These are phyloP conservation scores for Candida namnaoensis DNA, from an alignment of 805 yeast genomes.

Conservation along the genomic window DNA sequence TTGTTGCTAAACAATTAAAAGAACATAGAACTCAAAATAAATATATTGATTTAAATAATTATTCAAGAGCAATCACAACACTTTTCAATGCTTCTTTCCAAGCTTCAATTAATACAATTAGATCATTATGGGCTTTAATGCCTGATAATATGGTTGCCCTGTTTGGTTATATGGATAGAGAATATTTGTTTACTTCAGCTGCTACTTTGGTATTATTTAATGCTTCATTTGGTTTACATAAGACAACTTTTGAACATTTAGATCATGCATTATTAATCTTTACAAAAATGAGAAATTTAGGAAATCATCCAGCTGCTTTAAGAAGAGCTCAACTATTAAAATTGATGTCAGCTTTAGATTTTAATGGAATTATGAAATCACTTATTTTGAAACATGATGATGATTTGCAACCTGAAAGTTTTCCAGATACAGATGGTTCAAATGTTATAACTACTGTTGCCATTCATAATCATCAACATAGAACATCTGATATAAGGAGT, in stretches of 20 bases:
- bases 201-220: slow-evolving; percentile 67
- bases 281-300: slow-evolving; percentile 67
- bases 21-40: slow-evolving; percentile 36
- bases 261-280: slow-evolving; percentile 66
- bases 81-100: slow-evolving; percentile 70
- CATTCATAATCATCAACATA: background rate
- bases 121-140: slow-evolving; percentile 65
- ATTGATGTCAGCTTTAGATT: slow-evolving; percentile 56
- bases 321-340: slow-evolving; percentile 65
- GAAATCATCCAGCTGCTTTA: slow-evolving; percentile 74
- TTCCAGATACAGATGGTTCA: slow-evolving; percentile 14
- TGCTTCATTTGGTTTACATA: slow-evolving; percentile 77
- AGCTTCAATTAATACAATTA: slow-evolving; percentile 68
- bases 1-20: slow-evolving; percentile 59
- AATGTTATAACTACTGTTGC: background rate
- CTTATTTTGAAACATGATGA: slow-evolving; percentile 53
- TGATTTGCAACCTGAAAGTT: slow-evolving; percentile 16
- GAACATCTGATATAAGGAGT: too few relatives aligned
- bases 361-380: slow-evolving; percentile 53
- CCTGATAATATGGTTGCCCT: slow-evolving; percentile 79
- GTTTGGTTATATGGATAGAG: slow-evolving; percentile 84
- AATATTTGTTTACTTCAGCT: slow-evolving; percentile 68
- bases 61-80: slow-evolving; percentile 60
- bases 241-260: slow-evolving; percentile 60
- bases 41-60: slow-evolving; percentile 56